Base-by-base conservation (phyloP, 1,284 basidiomycete genomes). In the Vanrija sp. region DNA sequence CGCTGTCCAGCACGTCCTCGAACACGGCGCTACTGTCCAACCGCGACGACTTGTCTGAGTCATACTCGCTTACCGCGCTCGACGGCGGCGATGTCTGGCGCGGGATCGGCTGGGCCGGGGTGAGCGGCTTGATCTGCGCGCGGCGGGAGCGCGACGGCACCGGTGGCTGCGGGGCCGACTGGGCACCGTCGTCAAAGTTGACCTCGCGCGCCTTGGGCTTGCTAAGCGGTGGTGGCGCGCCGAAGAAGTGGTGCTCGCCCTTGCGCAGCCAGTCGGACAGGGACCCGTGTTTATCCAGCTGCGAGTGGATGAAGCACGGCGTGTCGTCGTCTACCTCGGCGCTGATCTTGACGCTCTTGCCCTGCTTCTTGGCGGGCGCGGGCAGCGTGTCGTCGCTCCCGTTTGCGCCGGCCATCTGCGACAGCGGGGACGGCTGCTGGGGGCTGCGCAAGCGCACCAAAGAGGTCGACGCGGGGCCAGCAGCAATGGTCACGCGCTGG, bases 281-380 rank as follows among this genome's bases (percentile, higher is more conserved):
- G 15, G 73, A 72, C 23, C 75, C 74, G 51, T 73, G 67, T 40
- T 69, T 65, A 57, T 79, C 74, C 23, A 79, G 66, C 50, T 75
- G 72, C 3, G 75, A 77, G 54, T 79, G 78, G 47, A 79, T 75
- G 61, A 77, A 79, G 61, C 77, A 79, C 1, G 76, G 74, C 7
- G 71, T 49, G 26, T 46, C 43, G 38, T 54, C 46, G 25, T 52
- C 48, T 19, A 42, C 43, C 34, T 57, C 57, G 51, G 58, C 58
- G 25, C 18, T 46, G 25, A 59, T 56, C 50, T 52, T 60, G 43
- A 57, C 57, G 44, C 49, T 58, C 51, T 55, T 57, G 40, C 34
- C 34, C 34, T 12, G 9, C 34, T 40, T n/a, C 60, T 49, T 40
- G 23, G 19, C 19, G 8, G 6, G 15, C 18, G 47, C 23, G 38